A percentile compares a stretch with the other conserved stretches of the same genome.
These are phyloP conservation scores for Trametes gibbosa DNA, from an alignment of 768 basidiomycete genomes.

Conservation along the genomic window DNA sequence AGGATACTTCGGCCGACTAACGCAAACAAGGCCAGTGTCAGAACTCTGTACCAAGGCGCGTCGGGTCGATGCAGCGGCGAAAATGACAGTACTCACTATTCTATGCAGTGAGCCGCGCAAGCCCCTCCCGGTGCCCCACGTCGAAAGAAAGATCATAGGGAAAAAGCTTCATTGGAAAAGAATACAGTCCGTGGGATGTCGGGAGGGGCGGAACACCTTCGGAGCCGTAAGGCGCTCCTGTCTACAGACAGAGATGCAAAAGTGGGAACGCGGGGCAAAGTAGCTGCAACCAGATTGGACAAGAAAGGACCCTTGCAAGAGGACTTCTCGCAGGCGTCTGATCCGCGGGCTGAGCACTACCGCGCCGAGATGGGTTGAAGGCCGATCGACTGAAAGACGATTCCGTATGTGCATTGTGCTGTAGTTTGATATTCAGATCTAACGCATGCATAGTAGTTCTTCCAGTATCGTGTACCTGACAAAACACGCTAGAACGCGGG, in stretches of 20 bases:
- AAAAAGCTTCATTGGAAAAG: background rate
- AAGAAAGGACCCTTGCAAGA: background rate
- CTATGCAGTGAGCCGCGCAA: background rate
- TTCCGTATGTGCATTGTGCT: no score
- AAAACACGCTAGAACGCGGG: slow-evolving; percentile 4
- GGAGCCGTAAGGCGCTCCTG: slow-evolving; percentile 9
- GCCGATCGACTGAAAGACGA: background rate
- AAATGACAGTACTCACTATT: background rate
- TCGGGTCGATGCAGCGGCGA: background rate
- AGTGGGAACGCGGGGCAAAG: background rate
- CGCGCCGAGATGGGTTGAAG: background rate
- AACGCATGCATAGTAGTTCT: background rate
- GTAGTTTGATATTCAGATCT: background rate
- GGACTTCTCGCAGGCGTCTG: background rate
- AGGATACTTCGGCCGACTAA: slow-evolving; percentile 12
- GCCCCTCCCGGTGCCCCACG: background rate
- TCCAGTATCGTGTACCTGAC: slow-evolving; percentile 1
- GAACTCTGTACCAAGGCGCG: background rate
- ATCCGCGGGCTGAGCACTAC: slow-evolving; percentile 5
- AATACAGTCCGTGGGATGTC: background rate
- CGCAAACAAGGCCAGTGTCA: background rate
- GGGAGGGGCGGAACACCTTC: slow-evolving; percentile 5
- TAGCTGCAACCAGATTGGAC: background rate
- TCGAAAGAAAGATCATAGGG: background rate
- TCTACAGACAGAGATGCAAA: background rate